Conservation (phyloP, 352 stramenopile species). For the Globisporangium abappressorium region DNA sequence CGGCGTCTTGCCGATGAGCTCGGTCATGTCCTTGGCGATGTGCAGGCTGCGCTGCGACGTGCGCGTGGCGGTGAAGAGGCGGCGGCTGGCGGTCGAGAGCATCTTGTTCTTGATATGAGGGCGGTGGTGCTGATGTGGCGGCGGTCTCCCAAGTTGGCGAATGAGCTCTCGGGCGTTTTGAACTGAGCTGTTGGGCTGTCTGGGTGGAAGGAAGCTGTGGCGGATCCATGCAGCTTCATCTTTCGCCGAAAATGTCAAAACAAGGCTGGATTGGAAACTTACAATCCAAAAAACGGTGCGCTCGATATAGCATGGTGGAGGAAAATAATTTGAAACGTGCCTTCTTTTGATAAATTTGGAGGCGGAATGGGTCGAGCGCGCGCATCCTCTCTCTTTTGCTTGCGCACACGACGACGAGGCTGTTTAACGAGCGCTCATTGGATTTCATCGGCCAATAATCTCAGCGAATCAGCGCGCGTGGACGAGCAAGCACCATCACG, state of each 20-base stretch:
- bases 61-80: slow-evolving; percentile 27
- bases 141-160: slow-evolving; percentile 11
- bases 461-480: slow-evolving; percentile 9
- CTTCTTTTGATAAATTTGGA: not conserved
- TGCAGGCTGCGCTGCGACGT: slow-evolving; percentile 46
- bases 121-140: not conserved
- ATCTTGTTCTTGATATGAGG: not conserved
- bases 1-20: slow-evolving; percentile 94
- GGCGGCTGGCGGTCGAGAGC: slow-evolving; percentile 23
- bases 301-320: too few species aligned
- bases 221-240: not conserved
- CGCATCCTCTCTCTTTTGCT: not conserved
- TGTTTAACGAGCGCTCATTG: slow-evolving; percentile 14
- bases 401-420: slow-evolving; percentile 7
- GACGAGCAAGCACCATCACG: not conserved
- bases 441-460: not conserved
- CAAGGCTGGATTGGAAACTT: not conserved
- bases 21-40: slow-evolving; percentile 94
- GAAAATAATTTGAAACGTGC: too few species aligned
- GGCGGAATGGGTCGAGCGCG: not conserved
- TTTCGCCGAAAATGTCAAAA: not conserved
- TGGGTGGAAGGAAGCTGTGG: not conserved
- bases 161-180: slow-evolving; percentile 8
- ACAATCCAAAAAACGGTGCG: not conserved
- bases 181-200: not conserved